phyloP scores from a whole-genome alignment of 73 alveolate species.

The Tetrahymena borealis region DNA sequence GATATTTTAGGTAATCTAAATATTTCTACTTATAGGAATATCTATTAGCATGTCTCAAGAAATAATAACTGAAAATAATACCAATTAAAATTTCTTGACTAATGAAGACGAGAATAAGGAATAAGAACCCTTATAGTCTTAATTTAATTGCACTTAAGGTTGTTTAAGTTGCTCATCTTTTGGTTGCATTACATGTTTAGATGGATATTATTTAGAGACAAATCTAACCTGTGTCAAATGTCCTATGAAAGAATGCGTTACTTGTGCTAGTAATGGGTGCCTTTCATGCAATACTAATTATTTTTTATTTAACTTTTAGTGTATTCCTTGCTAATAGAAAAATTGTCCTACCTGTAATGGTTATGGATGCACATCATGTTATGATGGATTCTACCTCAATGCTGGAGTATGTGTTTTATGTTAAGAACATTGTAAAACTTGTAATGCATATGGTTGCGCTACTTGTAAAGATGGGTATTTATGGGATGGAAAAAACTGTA shows the following conservation, averaged over 20 bases:
- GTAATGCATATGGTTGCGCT: not conserved
- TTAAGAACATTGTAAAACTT: not conserved
- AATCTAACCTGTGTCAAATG: not conserved
- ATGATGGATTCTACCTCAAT: not conserved
- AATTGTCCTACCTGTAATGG: not conserved
- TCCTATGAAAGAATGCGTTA: not conserved
- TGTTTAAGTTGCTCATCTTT: not conserved
- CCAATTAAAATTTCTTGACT: not conserved
- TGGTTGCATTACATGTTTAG: not conserved
- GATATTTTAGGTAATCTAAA: too few relatives aligned
- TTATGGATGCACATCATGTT: not conserved
- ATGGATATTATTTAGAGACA: not conserved
- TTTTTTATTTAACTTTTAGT: not conserved
- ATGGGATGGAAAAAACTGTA: not conserved
- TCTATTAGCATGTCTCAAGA: too few relatives aligned
- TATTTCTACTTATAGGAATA: too few relatives aligned
- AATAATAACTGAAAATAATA: not conserved
- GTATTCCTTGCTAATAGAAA: not conserved
- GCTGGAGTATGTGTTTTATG: not conserved
- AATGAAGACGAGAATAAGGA: not conserved
- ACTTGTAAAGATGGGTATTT: not conserved
- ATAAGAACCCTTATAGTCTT: not conserved
- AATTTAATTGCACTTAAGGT: not conserved
- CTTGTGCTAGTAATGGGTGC: not conserved
- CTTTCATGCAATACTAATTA: not conserved